phyloP scores from a whole-genome alignment of 768 basidiomycete genomes.

The Roridomyces roridus region DNA sequence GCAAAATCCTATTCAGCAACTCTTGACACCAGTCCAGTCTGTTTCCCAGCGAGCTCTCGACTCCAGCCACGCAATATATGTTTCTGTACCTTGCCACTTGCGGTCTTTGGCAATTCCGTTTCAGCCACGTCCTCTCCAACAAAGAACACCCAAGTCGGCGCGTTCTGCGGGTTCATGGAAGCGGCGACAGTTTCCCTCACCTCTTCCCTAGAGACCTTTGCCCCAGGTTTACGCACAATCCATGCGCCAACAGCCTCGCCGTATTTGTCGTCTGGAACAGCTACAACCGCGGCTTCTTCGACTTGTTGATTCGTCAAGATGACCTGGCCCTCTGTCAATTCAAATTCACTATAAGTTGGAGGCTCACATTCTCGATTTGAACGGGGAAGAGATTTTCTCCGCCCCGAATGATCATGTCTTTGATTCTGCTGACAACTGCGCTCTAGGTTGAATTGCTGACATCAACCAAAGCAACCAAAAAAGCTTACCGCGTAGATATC shows the following conservation, averaged over 20 bases:
- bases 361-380: constrained; percentile 83
- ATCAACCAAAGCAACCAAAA: not conserved
- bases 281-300: constrained; percentile 74
- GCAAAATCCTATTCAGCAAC: not conserved
- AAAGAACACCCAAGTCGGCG: constrained; percentile 86
- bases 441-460: not conserved
- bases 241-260: constrained; percentile 87
- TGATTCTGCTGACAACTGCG: constrained; percentile 79
- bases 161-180: constrained; percentile 85
- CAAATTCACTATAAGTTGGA: too few species aligned
- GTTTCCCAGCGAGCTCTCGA: constrained; percentile 52
- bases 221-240: constrained; percentile 61
- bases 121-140: constrained; percentile 66
- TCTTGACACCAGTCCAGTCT: constrained; percentile 41
- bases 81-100: constrained; percentile 88
- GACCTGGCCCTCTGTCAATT: constrained; percentile 1
- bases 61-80: constrained; percentile 78
- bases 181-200: constrained; percentile 59
- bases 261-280: constrained; percentile 71
- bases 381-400: constrained; percentile 89
- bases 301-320: constrained; percentile 38
- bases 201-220: constrained; percentile 51
- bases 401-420: constrained; percentile 89
- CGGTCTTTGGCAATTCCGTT: constrained; percentile 79
- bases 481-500: constrained; percentile 71